Conservation (phyloP, 1,139 yeast species). For the Yamadazyma friedrichii region DNA sequence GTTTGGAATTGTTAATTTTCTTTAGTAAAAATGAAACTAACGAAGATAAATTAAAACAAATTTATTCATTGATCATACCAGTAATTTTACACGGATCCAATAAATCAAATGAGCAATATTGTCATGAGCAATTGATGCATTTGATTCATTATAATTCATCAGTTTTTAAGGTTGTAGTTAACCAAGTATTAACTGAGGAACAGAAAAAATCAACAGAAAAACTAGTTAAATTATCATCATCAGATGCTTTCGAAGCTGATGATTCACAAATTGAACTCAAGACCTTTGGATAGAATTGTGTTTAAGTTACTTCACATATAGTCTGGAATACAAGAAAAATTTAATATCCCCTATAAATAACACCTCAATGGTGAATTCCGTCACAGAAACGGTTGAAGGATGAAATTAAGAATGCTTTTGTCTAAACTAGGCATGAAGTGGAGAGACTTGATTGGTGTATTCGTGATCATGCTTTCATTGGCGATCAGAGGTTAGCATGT, state of each 20-base stretch:
- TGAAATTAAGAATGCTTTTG: too few relatives aligned
- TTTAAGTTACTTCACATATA: background rate
- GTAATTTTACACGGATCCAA: conserved; percentile 42
- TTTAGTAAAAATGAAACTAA: conserved; percentile 38
- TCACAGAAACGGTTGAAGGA: too few relatives aligned
- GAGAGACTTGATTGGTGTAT: too few relatives aligned
- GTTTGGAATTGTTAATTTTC: conserved; percentile 54
- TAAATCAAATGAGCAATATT: conserved; percentile 34
- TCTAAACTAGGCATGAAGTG: too few relatives aligned
- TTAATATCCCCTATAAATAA: too few relatives aligned
- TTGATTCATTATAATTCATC: conserved; percentile 50
- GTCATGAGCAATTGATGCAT: conserved; percentile 50
- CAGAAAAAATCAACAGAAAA: conserved; percentile 43
- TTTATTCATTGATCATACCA: conserved; percentile 50
- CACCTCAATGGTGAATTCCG: too few relatives aligned
- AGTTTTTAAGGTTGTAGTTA: conserved; percentile 55
- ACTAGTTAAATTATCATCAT: conserved; percentile 29
- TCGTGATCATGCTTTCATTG: too few relatives aligned
- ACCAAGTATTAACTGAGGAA: conserved; percentile 28
- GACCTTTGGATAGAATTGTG: conserved; percentile 25
- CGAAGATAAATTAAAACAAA: conserved; percentile 25
- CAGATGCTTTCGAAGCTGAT: conserved; percentile 12
- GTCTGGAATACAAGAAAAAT: too few relatives aligned
- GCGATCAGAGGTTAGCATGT: too few relatives aligned
- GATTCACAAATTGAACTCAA: conserved; percentile 33